Percentiles rank a stretch among this genome's conserved stretches.
These are phyloP conservation scores for Botrytis cinerea DNA, from an alignment of 2,329 filamentous ascomycete species.

Conservation along the genomic window DNA sequence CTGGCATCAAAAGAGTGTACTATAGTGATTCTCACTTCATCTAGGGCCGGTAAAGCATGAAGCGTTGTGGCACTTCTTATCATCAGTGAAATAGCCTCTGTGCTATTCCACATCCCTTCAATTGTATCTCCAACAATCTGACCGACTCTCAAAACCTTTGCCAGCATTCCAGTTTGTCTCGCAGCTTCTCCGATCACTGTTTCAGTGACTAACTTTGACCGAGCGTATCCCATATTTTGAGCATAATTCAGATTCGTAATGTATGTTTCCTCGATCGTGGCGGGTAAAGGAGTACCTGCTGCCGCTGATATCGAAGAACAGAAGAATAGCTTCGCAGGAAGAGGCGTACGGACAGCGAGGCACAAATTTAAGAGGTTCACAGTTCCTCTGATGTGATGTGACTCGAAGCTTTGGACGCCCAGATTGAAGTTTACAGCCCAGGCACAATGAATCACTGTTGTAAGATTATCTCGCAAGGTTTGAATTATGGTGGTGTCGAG, in stretches of 20 bases:
- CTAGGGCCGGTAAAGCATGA: conserved; percentile 48
- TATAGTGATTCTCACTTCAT: conserved; percentile 40
- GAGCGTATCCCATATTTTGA: conserved; percentile 54
- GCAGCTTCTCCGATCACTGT: conserved; percentile 46
- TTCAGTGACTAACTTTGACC: conserved; percentile 53
- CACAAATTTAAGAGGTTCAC: conserved; percentile 48
- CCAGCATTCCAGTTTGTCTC: conserved; percentile 39
- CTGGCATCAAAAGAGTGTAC: not conserved
- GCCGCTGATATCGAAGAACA: conserved; percentile 45
- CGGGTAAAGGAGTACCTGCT: conserved; percentile 37
- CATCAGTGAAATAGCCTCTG: conserved; percentile 55
- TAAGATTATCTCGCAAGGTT: conserved; percentile 42
- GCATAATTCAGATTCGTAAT: conserved; percentile 39
- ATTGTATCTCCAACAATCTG: conserved; percentile 53
- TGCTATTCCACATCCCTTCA: conserved; percentile 53
- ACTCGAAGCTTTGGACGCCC: conserved; percentile 51
- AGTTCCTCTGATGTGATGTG: conserved; percentile 47
- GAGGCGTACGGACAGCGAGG: conserved; percentile 36
- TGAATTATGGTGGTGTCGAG: conserved; percentile 40
- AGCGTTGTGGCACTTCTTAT: conserved; percentile 49
- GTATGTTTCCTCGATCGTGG: conserved; percentile 43
- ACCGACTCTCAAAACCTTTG: conserved; percentile 50
- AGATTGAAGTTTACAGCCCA: conserved; percentile 62
- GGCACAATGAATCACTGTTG: conserved; percentile 52
- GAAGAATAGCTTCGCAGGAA: conserved; percentile 43